Evolutionary conservation across 2,329 filamentous ascomycete species (phyloP).

Genomic region (Ceratocystis huliohia): DNA sequence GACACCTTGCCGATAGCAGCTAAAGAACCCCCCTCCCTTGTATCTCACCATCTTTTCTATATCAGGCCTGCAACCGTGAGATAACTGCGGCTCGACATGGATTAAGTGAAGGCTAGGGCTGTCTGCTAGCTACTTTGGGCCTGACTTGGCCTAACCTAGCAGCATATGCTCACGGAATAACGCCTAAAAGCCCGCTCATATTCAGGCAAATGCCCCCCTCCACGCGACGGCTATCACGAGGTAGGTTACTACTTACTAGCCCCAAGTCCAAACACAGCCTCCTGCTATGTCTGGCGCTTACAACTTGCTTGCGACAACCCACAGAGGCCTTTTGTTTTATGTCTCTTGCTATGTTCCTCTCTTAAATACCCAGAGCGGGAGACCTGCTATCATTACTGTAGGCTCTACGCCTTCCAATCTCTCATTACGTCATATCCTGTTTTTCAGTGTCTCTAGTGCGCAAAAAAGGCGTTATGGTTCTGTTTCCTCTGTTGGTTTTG

Average conservation of each 20-base stretch:
- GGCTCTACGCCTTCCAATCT: background rate
- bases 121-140: background rate
- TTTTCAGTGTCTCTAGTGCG: background rate
- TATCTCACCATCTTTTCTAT: background rate
- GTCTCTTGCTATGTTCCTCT: background rate
- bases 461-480: slow-evolving; percentile 18
- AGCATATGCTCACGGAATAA: background rate
- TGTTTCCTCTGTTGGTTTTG: background rate
- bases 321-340: background rate
- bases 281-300: background rate
- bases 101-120: background rate
- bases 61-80: background rate
- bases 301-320: too few relatives aligned
- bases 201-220: background rate
- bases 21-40: background rate
- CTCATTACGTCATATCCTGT: background rate
- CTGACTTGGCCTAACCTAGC: background rate
- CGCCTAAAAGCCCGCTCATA: background rate
- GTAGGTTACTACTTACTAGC: background rate
- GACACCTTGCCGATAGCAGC: slow-evolving; percentile 19
- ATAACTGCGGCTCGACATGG: background rate
- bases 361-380: slow-evolving; percentile 1
- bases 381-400: background rate
- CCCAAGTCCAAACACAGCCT: background rate
- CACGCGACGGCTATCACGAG: background rate